A percentile compares a stretch with the other conserved stretches of the same genome.
These are phyloP conservation scores for Fonsecaea pedrosoi DNA, from an alignment of 2,329 filamentous ascomycete species.

Conservation along the genomic window DNA sequence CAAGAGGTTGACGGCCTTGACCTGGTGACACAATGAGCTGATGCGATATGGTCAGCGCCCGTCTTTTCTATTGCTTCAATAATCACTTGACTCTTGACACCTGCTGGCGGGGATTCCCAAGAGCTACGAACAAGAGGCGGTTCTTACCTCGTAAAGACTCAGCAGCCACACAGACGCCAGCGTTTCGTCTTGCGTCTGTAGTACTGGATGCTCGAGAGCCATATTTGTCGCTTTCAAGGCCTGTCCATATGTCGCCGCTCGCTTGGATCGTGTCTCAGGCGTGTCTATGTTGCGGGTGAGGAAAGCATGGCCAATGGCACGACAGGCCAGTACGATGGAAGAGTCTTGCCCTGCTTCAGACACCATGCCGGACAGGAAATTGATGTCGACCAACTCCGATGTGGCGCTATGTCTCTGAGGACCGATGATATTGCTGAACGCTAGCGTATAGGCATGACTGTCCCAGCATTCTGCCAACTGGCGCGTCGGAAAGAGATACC, in stretches of 20 bases:
- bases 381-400: slow-evolving; percentile 15
- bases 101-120: not conserved
- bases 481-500: slow-evolving; percentile 14
- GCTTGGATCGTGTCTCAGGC: slow-evolving; percentile 21
- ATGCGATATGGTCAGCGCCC: not conserved
- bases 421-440: slow-evolving; percentile 26
- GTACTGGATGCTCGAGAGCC: slow-evolving; percentile 24
- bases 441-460: slow-evolving; percentile 17
- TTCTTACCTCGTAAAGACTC: slow-evolving; percentile 36
- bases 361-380: slow-evolving; percentile 31
- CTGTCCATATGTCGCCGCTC: slow-evolving; percentile 27
- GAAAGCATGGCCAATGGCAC: slow-evolving; percentile 31
- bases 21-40: slow-evolving; percentile 29
- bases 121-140: not conserved
- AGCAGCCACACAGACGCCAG: slow-evolving; percentile 33
- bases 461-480: slow-evolving; percentile 26
- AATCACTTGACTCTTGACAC: not conserved
- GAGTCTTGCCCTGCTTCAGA: slow-evolving; percentile 18
- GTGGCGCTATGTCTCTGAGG: not conserved
- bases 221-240: slow-evolving; percentile 32
- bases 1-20: not conserved
- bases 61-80: not conserved
- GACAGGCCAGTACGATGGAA: slow-evolving; percentile 23
- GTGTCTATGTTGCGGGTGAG: slow-evolving; percentile 20
- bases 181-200: slow-evolving; percentile 29